These are phyloP conservation scores for Globisporangium paroecandrum DNA, from an alignment of 352 stramenopile species.

Conservation along the genomic window DNA sequence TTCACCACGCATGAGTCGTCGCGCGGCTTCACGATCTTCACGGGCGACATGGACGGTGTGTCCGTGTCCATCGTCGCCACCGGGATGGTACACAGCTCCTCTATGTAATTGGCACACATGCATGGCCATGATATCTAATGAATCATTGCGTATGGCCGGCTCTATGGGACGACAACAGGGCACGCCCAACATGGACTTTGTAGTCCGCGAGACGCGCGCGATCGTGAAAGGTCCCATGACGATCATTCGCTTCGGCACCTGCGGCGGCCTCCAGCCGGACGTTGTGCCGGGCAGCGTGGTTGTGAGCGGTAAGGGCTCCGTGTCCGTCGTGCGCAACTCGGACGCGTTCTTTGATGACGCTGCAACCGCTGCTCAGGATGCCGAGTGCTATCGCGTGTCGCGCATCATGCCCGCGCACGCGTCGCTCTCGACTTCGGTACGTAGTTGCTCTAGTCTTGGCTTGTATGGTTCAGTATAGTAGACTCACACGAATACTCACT, in stretches of 20 bases:
- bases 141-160: background rate
- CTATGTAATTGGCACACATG: background rate
- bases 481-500: background rate
- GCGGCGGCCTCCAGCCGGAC: constrained; percentile 36
- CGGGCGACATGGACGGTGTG: constrained; percentile 38
- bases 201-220: constrained; percentile 55
- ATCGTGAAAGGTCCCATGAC: constrained; percentile 46
- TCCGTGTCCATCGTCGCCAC: constrained; percentile 56
- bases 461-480: background rate
- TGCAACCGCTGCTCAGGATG: background rate
- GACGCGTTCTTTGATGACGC: constrained; percentile 47
- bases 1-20: constrained; percentile 33
- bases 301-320: constrained; percentile 43
- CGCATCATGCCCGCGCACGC: constrained; percentile 32
- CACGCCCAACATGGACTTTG: constrained; percentile 72
- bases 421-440: constrained; percentile 27
- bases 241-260: constrained; percentile 67
- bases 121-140: background rate
- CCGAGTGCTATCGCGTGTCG: constrained; percentile 30
- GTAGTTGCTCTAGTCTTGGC: background rate
- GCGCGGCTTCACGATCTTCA: constrained; percentile 63
- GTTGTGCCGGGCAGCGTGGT: constrained; percentile 47
- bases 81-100: constrained; percentile 38
- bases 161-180: constrained; percentile 21
- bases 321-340: constrained; percentile 42